Conservation (phyloP, 768 basidiomycete species). For the Lactarius hatsudake region DNA sequence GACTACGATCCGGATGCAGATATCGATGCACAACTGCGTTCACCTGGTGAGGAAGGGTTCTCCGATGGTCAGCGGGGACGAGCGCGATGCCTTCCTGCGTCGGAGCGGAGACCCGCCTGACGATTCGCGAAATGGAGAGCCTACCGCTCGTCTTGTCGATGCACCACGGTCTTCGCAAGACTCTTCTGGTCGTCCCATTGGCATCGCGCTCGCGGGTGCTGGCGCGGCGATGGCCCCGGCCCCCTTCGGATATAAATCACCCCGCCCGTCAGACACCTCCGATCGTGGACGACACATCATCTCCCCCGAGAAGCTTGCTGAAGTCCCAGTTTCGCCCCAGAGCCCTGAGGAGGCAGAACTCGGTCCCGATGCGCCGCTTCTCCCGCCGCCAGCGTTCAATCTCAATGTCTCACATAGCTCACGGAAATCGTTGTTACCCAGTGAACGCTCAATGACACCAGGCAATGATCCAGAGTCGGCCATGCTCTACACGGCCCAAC, state of each 20-base stretch:
- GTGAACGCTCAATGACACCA: conserved; percentile 34
- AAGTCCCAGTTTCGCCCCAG: background rate
- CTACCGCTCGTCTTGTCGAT: conserved; percentile 22
- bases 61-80: conserved; percentile 67
- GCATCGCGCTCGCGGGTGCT: conserved; percentile 13
- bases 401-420: conserved; percentile 12
- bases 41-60: conserved; percentile 65
- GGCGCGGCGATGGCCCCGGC: background rate
- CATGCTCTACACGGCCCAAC: conserved; percentile 50
- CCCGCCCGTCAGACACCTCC: background rate
- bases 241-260: background rate
- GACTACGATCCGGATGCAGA: conserved; percentile 19
- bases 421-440: conserved; percentile 28
- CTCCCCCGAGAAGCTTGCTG: conserved; percentile 19
- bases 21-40: conserved; percentile 28
- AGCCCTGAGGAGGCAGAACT: conserved; percentile 16
- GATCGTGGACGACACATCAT: conserved; percentile 16
- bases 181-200: conserved; percentile 13
- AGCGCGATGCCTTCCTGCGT: conserved; percentile 61
- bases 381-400: conserved; percentile 19
- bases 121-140: background rate
- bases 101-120: conserved; percentile 30
- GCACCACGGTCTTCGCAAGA: conserved; percentile 10
- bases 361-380: conserved; percentile 20
- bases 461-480: conserved; percentile 37